Evolutionary conservation across 140 eudicot species (phyloP).

Genomic region (Anethum foeniculum): DNA sequence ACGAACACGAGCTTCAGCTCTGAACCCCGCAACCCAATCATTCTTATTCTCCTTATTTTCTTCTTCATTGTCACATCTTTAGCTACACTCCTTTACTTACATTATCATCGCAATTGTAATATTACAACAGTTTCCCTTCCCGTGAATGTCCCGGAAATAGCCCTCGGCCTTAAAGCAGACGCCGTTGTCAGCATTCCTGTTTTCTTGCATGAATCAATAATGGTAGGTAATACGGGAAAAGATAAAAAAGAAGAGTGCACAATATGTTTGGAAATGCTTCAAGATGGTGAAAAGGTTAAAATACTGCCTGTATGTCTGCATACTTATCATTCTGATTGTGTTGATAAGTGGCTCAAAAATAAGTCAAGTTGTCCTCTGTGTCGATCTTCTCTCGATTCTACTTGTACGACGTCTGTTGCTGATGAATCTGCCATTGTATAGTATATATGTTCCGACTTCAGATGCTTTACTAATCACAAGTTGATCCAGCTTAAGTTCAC

Average conservation of each 20-base stretch:
- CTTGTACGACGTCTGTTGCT: background rate
- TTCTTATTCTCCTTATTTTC: background rate
- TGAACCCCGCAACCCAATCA: background rate
- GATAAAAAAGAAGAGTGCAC: constrained; percentile 5
- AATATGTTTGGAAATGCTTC: constrained; percentile 21
- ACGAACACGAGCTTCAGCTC: background rate
- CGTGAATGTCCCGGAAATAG: background rate
- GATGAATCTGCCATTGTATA: background rate
- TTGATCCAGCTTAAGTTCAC: too few relatives aligned
- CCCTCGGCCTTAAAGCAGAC: background rate
- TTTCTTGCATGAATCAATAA: background rate
- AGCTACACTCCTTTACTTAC: background rate
- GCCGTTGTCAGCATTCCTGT: background rate
- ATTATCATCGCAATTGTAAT: background rate
- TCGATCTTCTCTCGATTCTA: constrained; percentile 16
- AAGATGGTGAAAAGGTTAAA: constrained; percentile 19
- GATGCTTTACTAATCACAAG: too few relatives aligned
- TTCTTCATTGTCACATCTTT: background rate
- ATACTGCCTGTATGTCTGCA: constrained; percentile 18
- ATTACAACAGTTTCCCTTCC: background rate
- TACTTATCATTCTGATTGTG: constrained; percentile 20
- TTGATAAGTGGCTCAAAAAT: constrained; percentile 20
- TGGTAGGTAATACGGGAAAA: background rate
- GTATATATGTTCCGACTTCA: too few relatives aligned
- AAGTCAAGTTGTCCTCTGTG: constrained; percentile 24